phyloP scores from a whole-genome alignment of 1,284 basidiomycete genomes.

The Spongiforma sp. region DNA sequence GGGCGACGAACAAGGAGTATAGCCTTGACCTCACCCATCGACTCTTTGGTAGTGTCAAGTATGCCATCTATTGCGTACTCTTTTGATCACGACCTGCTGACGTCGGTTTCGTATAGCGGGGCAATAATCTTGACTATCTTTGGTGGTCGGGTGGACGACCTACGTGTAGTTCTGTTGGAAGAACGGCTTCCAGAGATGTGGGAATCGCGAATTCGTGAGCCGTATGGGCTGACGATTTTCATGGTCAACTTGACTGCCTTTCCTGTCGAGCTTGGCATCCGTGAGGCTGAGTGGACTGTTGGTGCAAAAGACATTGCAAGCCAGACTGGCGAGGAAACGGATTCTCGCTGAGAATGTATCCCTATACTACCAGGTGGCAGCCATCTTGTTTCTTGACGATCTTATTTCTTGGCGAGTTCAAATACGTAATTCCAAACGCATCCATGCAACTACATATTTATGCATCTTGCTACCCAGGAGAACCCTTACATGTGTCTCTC shows the following conservation, averaged over 20 bases:
- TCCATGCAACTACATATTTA: too few species aligned
- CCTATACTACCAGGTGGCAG: too few species aligned
- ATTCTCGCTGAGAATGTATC: too few species aligned
- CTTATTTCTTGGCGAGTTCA: too few species aligned
- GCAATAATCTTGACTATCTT: slow-evolving; percentile 64
- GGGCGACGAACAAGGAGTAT: slow-evolving; percentile 57
- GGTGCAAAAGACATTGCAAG: slow-evolving; percentile 1
- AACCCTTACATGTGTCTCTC: too few species aligned
- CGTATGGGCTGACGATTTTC: slow-evolving; percentile 62
- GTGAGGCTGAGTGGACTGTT: slow-evolving; percentile 22
- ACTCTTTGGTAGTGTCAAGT: slow-evolving; percentile 71
- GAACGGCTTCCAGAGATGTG: slow-evolving; percentile 72
- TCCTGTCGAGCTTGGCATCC: slow-evolving; percentile 48
- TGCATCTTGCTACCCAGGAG: too few species aligned
- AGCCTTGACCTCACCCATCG: slow-evolving; percentile 53
- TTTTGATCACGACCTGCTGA: background rate
- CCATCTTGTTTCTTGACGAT: too few species aligned
- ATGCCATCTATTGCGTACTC: slow-evolving; percentile 25
- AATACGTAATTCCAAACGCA: too few species aligned
- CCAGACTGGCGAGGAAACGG: too few species aligned
- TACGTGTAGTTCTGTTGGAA: slow-evolving; percentile 59
- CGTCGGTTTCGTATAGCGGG: slow-evolving; percentile 39
- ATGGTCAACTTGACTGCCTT: slow-evolving; percentile 60
- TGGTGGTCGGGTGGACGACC: slow-evolving; percentile 60
- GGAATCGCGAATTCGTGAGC: slow-evolving; percentile 59